Conservation (phyloP, 305 asterid genomes). For the Solanum hybrid region DNA sequence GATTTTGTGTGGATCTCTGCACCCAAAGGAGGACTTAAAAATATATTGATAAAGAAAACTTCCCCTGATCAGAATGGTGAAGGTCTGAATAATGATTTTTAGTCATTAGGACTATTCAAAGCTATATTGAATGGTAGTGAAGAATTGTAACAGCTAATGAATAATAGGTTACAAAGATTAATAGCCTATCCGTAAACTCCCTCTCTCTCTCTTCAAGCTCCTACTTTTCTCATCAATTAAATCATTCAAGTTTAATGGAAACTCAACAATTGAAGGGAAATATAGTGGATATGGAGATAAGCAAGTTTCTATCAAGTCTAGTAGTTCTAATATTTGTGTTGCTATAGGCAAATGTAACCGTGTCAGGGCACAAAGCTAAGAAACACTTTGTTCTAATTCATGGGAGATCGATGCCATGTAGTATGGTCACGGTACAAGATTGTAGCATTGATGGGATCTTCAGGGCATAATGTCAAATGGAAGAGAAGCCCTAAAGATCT, state of each 20-base stretch:
- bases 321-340: neutral
- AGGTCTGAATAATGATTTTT: too few relatives aligned
- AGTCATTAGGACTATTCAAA: too few relatives aligned
- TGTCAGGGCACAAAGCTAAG: neutral
- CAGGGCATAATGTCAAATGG: neutral
- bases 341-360: neutral
- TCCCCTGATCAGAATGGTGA: too few relatives aligned
- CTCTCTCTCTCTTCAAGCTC: too few relatives aligned
- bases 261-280: too few relatives aligned
- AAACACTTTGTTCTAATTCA: conserved; percentile 2
- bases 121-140: too few relatives aligned
- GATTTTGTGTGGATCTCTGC: too few relatives aligned
- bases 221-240: neutral
- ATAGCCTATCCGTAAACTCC: too few relatives aligned
- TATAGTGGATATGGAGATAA: neutral
- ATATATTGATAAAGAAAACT: too few relatives aligned
- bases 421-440: neutral
- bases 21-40: too few relatives aligned
- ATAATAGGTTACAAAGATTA: too few relatives aligned
- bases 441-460: neutral
- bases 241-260: neutral
- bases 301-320: neutral
- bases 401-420: neutral
- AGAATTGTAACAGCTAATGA: too few relatives aligned
- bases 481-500: neutral